Evolutionary conservation across 2,329 filamentous ascomycete genomes (phyloP).

Genomic region (Xylaria multiplex): DNA sequence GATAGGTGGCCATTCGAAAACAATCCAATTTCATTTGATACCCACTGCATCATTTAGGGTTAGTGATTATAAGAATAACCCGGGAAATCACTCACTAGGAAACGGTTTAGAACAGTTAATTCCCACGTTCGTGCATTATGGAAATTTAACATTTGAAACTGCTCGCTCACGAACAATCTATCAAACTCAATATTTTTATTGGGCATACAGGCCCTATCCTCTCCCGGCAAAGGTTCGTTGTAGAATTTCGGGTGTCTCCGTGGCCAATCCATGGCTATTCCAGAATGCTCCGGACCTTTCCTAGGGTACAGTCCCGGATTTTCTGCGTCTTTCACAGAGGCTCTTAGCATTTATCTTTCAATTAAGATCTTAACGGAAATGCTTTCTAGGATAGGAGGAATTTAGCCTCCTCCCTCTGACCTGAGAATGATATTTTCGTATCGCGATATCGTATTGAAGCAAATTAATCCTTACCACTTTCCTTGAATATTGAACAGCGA

Average conservation of each 20-base stretch:
- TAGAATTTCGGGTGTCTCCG: slow-evolving; percentile 11
- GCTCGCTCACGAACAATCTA: neutral
- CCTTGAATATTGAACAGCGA: neutral
- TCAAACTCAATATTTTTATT: neutral
- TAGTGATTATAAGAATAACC: neutral
- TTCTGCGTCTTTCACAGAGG: neutral
- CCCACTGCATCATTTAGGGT: neutral
- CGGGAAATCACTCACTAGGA: neutral
- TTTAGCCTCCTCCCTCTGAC: neutral
- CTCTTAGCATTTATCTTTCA: neutral
- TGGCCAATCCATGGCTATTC: slow-evolving; percentile 8
- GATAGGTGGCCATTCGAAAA: neutral
- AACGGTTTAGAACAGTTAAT: slow-evolving; percentile 6
- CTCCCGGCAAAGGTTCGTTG: neutral
- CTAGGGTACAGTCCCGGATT: too few species aligned
- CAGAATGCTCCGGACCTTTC: neutral
- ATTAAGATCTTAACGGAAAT: neutral
- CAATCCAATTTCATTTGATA: neutral
- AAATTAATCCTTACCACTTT: neutral
- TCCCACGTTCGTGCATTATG: neutral
- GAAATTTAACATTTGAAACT: neutral
- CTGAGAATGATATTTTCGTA: neutral
- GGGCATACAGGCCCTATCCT: neutral
- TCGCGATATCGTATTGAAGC: too few species aligned
- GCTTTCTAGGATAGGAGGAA: too few species aligned